A percentile compares a stretch with the other conserved stretches of the same genome.
These are phyloP conservation scores for Discostella stelligeroides DNA, from an alignment of 108 stramenopile species.

Conservation along the genomic window DNA sequence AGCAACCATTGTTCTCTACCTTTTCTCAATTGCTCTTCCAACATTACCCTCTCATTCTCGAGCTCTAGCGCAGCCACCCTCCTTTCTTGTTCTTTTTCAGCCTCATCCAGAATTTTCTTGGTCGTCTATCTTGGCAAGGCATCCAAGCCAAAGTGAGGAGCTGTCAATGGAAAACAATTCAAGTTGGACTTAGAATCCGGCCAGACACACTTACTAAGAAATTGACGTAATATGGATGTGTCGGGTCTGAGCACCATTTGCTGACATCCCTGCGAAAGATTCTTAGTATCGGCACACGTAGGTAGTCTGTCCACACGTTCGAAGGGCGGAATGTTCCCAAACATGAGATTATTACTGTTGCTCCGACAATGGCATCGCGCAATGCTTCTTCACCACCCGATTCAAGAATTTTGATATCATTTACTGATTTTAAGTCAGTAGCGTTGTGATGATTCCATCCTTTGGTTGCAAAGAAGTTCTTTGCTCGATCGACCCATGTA, in stretches of 20 bases:
- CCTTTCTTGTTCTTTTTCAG: constrained; percentile 64
- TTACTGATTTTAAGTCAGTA: no score
- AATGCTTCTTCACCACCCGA: constrained; percentile 50
- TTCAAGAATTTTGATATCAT: not conserved
- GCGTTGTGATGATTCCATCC: no score
- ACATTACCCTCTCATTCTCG: constrained; percentile 18
- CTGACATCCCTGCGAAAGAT: constrained; percentile 56
- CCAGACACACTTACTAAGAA: no score
- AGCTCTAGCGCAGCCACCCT: constrained; percentile 47
- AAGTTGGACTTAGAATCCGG: no score
- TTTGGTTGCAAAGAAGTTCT: no score
- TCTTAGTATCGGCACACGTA: constrained; percentile 56
- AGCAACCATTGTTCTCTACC: constrained; percentile 36
- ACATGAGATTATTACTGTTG: constrained; percentile 70
- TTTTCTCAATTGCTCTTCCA: constrained; percentile 21
- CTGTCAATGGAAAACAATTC: no score
- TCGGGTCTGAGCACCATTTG: constrained; percentile 64
- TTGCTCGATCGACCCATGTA: constrained; percentile 10
- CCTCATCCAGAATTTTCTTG: constrained; percentile 62
- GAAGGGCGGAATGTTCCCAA: constrained; percentile 62
- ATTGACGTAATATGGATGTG: constrained; percentile 76
- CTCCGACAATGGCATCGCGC: constrained; percentile 54
- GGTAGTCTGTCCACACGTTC: constrained; percentile 67
- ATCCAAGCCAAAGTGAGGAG: no score
- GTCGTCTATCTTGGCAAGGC: no score